Evolutionary conservation across 2,329 filamentous ascomycete species (phyloP), one percentile per base, ranked within the genome.

Genomic region (Fusarium chuoi): DNA sequence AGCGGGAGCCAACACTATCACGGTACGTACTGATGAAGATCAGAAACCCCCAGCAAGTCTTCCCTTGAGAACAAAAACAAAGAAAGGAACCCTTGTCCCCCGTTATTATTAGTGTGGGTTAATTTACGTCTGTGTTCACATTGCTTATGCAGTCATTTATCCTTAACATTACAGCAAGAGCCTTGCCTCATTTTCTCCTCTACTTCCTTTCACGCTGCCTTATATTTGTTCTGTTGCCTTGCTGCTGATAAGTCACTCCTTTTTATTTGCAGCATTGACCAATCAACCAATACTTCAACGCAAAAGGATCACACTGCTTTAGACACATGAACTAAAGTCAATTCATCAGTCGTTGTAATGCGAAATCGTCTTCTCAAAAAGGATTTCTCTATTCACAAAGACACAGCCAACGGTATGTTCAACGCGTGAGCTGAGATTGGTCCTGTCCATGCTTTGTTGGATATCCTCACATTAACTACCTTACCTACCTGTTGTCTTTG

Each of bases 351-450:
- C 57, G 59, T 52, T 76, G 68, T 68, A 51, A 83, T 83, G 79
- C 77, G 78, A 73, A 80, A 79, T 66, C 78, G 79, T 51, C 73
- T 83, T 39, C 76, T 79, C 54, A 81, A 79, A 58, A 81, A 79
- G 62, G 78, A 79, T 51, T 82, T 84, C 72, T 67, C 79, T 57
- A 82, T 82, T 61, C 81, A 82, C 64, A 81, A 78, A 61, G 81
- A 81, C 77, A 56, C 68, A 54, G 54, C 65, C 52, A 77, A 73
- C 66, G 75, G 77, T 78, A 77, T 56, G 75, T 71, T 49, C 17
- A 30, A 24, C 35, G 10, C n/a, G 58, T 24, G 15, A n/a, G 54
- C 13, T 48, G 24, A 56, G 38, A 35, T 51, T 28, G n/a, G 51
- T 39, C 26, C 38, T 57, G n/a, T 46, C 38, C 52, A 42, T 45